Percentiles rank a stretch among this genome's conserved stretches.
phyloP scores from a whole-genome alignment of 2,329 filamentous ascomycete species.

The Fusarium liriodendri region DNA sequence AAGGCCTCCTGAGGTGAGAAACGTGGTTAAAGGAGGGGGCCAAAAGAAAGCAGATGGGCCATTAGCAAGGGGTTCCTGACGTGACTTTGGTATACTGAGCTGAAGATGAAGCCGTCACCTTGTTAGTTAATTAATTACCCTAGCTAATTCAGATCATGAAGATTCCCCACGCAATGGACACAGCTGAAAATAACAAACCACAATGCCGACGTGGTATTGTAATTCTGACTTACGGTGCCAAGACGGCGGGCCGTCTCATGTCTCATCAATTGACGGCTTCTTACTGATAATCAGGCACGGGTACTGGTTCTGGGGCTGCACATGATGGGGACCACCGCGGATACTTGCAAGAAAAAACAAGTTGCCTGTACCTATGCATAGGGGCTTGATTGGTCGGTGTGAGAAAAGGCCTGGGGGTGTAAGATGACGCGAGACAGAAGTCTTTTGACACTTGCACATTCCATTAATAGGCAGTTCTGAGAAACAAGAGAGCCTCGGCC shows the following conservation, averaged over 20 bases:
- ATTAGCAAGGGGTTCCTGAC: constrained; percentile 9
- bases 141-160: not conserved
- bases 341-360: not conserved
- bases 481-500: constrained; percentile 17
- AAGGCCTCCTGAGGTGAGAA: constrained; percentile 13
- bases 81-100: constrained; percentile 7
- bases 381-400: not conserved
- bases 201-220: not conserved
- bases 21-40: constrained; percentile 12
- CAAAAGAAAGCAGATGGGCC: constrained; percentile 15
- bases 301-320: not conserved
- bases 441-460: not conserved
- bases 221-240: constrained; percentile 5
- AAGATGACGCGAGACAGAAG: not conserved
- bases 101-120: constrained; percentile 9
- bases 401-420: not conserved
- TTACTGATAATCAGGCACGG: constrained; percentile 2
- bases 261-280: not conserved
- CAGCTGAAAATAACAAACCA: not conserved
- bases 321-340: not conserved
- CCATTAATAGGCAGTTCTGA: not conserved
- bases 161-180: not conserved
- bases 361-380: not conserved
- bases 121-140: not conserved
- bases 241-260: not conserved